Conservation (phyloP, 2,329 filamentous ascomycete genomes). For the Hymenotorrendiella dingleyae region DNA sequence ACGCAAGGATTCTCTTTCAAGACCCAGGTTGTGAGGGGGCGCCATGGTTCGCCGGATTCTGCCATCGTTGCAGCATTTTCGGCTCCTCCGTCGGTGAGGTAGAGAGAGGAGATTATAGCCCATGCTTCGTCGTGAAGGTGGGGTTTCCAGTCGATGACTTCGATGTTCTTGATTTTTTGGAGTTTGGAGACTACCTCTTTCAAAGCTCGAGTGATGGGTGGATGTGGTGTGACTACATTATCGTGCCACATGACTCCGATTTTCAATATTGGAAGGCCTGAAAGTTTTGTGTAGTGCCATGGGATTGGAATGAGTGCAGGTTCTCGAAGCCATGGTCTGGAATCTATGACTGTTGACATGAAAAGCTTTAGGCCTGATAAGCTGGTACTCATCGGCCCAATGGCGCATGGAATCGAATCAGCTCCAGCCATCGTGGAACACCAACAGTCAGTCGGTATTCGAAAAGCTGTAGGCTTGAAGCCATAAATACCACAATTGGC, state of each 20-base stretch:
- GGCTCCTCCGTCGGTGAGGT: slow-evolving; percentile 20
- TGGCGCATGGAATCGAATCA: slow-evolving; percentile 15
- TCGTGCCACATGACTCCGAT: slow-evolving; percentile 30
- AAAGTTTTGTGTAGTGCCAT: slow-evolving; percentile 32
- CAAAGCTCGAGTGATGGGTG: slow-evolving; percentile 16
- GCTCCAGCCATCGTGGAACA: slow-evolving; percentile 38
- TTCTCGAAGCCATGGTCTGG: slow-evolving; percentile 44
- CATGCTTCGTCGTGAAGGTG: slow-evolving; percentile 18
- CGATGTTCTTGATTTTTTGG: slow-evolving; percentile 7
- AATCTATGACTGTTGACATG: slow-evolving; percentile 27
- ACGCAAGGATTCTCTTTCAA: slow-evolving; percentile 19
- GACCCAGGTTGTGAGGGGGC: slow-evolving; percentile 21
- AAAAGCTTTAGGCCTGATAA: slow-evolving; percentile 41
- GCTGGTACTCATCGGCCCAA: slow-evolving; percentile 37
- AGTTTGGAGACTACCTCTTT: slow-evolving; percentile 10
- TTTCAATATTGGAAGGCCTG: slow-evolving; percentile 29
- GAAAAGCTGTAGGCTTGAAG: slow-evolving; percentile 40
- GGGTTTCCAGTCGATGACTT: slow-evolving; percentile 20
- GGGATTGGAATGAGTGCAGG: slow-evolving; percentile 45
- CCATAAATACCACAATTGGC: slow-evolving; percentile 45
- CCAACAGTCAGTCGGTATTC: slow-evolving; percentile 36
- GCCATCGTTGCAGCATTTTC: slow-evolving; percentile 11
- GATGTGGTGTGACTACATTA: slow-evolving; percentile 14
- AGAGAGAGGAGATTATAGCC: slow-evolving; percentile 17
- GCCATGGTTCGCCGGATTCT: slow-evolving; percentile 10